phyloP scores from a whole-genome alignment of 176 grass and related monocot genomes.

The Cenchrus fungigraminus region DNA sequence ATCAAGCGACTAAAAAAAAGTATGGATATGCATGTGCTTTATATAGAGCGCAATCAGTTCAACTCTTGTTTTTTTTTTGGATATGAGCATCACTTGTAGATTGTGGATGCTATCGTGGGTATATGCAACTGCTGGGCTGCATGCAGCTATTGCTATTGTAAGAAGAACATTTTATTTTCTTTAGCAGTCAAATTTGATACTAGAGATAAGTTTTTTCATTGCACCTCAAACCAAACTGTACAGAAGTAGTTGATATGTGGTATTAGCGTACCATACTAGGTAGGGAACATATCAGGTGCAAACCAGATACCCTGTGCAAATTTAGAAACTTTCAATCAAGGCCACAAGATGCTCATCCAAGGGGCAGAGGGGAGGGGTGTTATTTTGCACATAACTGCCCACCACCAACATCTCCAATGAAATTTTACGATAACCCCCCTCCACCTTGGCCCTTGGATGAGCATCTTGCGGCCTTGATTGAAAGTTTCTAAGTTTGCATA shows the following conservation, averaged over 20 bases:
- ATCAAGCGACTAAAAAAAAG: conserved; percentile 21
- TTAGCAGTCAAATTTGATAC: conserved; percentile 19
- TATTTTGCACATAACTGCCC: no score
- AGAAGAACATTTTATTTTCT: conserved; percentile 28
- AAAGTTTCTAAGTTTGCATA: no score
- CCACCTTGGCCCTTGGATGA: no score
- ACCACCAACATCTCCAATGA: no score
- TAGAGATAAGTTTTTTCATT: conserved; percentile 20
- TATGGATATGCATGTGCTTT: conserved; percentile 5
- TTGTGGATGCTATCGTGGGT: neutral
- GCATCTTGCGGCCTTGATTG: no score
- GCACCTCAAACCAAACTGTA: conserved; percentile 14
- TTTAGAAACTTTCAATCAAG: no score
- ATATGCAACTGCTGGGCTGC: neutral
- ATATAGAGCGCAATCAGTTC: neutral
- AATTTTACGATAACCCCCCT: no score
- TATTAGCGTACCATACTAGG: neutral
- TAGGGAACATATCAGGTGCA: neutral
- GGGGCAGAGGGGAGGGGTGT: no score
- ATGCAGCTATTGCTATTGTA: neutral
- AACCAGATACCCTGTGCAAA: no score
- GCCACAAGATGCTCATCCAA: no score
- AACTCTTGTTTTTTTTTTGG: neutral
- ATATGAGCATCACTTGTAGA: conserved; percentile 27
- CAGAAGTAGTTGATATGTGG: neutral